phyloP scores from a whole-genome alignment of 1,139 yeast genomes.

The Hyphopichia pseudoburtonii region DNA sequence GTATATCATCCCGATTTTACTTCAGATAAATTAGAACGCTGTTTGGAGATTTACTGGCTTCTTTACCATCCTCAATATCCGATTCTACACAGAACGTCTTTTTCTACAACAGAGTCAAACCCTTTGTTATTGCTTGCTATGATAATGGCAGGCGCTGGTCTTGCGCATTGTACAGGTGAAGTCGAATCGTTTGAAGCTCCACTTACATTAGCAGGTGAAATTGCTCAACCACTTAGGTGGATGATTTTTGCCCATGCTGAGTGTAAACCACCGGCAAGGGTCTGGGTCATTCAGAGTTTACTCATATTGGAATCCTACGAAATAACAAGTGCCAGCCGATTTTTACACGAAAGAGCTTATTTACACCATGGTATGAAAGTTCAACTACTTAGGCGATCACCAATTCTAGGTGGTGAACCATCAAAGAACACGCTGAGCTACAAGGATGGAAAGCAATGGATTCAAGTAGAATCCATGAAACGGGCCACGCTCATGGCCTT shows the following conservation, averaged over 20 bases:
- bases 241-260: slow-evolving; percentile 54
- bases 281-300: slow-evolving; percentile 66
- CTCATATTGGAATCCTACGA: slow-evolving; percentile 63
- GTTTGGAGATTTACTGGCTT: slow-evolving; percentile 48
- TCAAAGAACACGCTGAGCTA: slow-evolving; percentile 4
- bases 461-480: slow-evolving; percentile 33
- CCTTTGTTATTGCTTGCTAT: slow-evolving; percentile 54
- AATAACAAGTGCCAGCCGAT: slow-evolving; percentile 42
- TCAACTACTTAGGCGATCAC: slow-evolving; percentile 66
- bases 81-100: slow-evolving; percentile 60
- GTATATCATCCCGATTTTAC: too few species aligned
- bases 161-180: slow-evolving; percentile 17
- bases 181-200: slow-evolving; percentile 18
- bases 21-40: slow-evolving; percentile 20
- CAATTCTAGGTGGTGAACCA: slow-evolving; percentile 67
- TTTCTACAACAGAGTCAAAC: slow-evolving; percentile 50
- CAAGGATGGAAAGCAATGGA: slow-evolving; percentile 29
- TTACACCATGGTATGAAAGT: slow-evolving; percentile 74
- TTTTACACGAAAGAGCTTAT: slow-evolving; percentile 67
- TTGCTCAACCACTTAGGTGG: slow-evolving; percentile 66
- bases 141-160: slow-evolving; percentile 56
- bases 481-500: slow-evolving; percentile 32
- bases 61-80: slow-evolving; percentile 62
- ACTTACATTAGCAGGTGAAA: slow-evolving; percentile 28
- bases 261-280: slow-evolving; percentile 52